Conservation (phyloP, 768 basidiomycete genomes). For the Gloeophyllum trabeum region DNA sequence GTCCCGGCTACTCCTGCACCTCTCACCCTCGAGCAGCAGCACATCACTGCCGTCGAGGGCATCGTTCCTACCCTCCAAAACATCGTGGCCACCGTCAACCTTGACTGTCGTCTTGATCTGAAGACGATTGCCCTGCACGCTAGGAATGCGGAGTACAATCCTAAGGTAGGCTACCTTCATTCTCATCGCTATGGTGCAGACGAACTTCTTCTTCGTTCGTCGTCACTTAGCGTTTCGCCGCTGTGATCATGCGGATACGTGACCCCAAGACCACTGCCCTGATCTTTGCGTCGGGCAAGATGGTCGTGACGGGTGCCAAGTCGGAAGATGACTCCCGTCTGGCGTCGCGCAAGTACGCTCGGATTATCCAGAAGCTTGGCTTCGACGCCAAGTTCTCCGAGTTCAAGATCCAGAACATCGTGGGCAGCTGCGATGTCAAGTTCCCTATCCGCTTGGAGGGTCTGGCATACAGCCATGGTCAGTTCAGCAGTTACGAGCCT, state of each 20-base stretch:
- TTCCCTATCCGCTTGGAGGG: constrained; percentile 98
- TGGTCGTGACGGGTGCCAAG: constrained; percentile 99
- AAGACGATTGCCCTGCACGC: constrained; percentile 99
- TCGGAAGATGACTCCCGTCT: constrained; percentile 95
- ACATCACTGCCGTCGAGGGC: constrained; percentile 94
- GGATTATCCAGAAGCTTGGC: constrained; percentile 98
- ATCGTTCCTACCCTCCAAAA: constrained; percentile 99
- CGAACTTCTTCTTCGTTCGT: constrained; percentile 51
- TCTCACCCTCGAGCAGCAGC: constrained; percentile 81
- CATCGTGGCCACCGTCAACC: constrained; percentile 97
- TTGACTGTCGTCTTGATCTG: constrained; percentile 91
- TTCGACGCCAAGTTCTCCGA: constrained; percentile 99
- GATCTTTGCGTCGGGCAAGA: constrained; percentile 99
- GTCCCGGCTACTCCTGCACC: constrained; percentile 60
- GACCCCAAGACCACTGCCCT: constrained; percentile 99
- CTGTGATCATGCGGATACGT: constrained; percentile 99
- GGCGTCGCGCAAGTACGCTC: constrained; percentile 96
- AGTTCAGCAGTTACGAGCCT: constrained; percentile 96
- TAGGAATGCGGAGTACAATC: constrained; percentile 98
- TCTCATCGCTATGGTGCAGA: constrained; percentile 40
- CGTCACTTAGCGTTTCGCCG: constrained; percentile 91
- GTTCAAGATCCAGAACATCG: constrained; percentile 99
- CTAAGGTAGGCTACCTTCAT: constrained; percentile 82
- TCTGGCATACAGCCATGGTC: constrained; percentile 93
- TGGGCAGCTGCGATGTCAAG: constrained; percentile 96